phyloP scores from a whole-genome alignment of 441 rosid genomes.

The Croton setiger region DNA sequence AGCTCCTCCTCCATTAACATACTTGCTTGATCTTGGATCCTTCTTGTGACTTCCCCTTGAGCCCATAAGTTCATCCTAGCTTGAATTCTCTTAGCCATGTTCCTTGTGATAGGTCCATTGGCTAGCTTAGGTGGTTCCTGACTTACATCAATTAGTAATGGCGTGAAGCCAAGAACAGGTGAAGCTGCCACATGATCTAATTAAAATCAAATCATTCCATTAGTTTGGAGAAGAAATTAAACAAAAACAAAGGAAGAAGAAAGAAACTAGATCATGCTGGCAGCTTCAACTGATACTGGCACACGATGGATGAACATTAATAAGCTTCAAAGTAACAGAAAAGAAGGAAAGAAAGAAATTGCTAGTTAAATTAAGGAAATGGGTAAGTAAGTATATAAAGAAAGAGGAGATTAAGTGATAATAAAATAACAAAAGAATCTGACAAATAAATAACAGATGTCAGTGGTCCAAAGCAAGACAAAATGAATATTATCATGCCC shows the following conservation, averaged over 20 bases:
- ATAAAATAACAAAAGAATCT: too few species aligned
- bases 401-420: neutral
- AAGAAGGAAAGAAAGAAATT: neutral
- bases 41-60: too few species aligned
- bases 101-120: too few species aligned
- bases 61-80: too few species aligned
- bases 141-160: too few species aligned
- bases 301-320: slow-evolving; percentile 39
- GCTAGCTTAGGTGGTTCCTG: too few species aligned
- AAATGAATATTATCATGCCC: slow-evolving; percentile 45
- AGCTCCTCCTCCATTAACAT: too few species aligned
- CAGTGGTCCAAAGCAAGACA: slow-evolving; percentile 44
- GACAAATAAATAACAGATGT: slow-evolving; percentile 11
- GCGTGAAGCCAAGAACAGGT: slow-evolving; percentile 42
- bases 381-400: too few species aligned
- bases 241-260: neutral
- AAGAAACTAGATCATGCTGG: slow-evolving; percentile 85
- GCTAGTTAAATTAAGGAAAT: too few species aligned
- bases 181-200: slow-evolving; percentile 54
- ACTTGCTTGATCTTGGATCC: too few species aligned
- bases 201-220: slow-evolving; percentile 21
- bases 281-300: slow-evolving; percentile 92
- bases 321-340: neutral
- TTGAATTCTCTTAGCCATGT: too few species aligned
- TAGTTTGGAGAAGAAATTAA: too few species aligned